Evolutionary conservation across 2,329 filamentous ascomycete genomes (phyloP), one percentile per base, ranked within the genome.

Genomic region (Aquanectria penicillioides): DNA sequence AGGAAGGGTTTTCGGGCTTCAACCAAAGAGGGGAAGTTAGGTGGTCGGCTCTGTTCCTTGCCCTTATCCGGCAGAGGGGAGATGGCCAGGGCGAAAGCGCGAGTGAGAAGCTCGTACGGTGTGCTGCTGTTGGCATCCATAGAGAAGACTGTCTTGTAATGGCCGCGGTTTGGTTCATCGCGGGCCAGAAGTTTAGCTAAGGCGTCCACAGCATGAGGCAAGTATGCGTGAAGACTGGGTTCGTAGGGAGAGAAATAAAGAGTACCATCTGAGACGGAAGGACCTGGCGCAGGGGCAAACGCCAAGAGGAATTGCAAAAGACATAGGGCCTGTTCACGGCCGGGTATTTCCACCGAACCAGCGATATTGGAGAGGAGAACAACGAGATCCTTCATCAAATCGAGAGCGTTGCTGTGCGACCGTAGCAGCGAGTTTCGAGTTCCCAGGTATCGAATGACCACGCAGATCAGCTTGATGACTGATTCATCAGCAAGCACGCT

Each of bases 381-480:
- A 57, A 98, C 87, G 25, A 93, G 82, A 74, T 99, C 95, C 77
- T 99, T 99, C 92, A 97, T 97, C 69, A 98, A 94, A 75, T 99
- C 95, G 65, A 97, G 81, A 0, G 91, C 95, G 75, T 97, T 97
- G 70, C 86, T 83, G 65, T 95, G 86, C 4, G 89, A 92, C 33
- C 93, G 88, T 36, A 98, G 79, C 25, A 98, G 84, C 83, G 94
- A 92, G 67, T 93, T 93, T 12, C 93, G 89, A 4, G 94, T 97
- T 25, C 94, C 95, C 12, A 98, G 83, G 65, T 95, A 92, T 59
- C 93, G 85, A 62, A 98, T 93, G 4, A 94, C 86, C 40, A 89
- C 89, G 57, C 92, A 93, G 8, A 97, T 79, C 69, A 97, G 93
- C 67, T 91, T 93, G 70, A 97, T 84, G 15, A 97, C 89, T 6